phyloP scores from a whole-genome alignment of 352 stramenopile genomes.

The Pythium apleroticum region DNA sequence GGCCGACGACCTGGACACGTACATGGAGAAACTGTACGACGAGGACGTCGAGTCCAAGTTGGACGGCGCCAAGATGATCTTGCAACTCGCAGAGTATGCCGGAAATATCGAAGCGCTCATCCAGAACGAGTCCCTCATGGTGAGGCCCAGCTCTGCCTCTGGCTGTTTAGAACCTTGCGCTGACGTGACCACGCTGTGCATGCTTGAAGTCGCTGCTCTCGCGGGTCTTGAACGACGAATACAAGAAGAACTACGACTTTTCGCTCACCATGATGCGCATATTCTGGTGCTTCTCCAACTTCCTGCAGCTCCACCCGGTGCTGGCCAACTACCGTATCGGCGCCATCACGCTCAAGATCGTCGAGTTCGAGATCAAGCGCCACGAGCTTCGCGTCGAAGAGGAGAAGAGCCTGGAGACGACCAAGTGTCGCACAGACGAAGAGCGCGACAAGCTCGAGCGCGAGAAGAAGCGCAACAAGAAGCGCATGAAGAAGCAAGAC shows the following conservation, averaged over 20 bases:
- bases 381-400: conserved; percentile 77
- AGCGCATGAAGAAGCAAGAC: conserved; percentile 91
- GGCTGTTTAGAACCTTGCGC: neutral
- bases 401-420: conserved; percentile 50
- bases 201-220: conserved; percentile 78
- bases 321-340: conserved; percentile 94
- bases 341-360: conserved; percentile 92
- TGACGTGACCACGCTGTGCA: neutral
- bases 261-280: conserved; percentile 94
- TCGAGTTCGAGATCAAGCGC: conserved; percentile 94
- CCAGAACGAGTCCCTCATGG: conserved; percentile 94
- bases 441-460: conserved; percentile 67
- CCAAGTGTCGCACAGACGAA: conserved; percentile 29
- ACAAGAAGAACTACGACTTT: conserved; percentile 94
- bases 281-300: conserved; percentile 95
- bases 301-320: conserved; percentile 92
- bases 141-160: conserved; percentile 12
- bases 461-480: conserved; percentile 86
- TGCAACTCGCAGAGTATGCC: conserved; percentile 88
- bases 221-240: conserved; percentile 93
- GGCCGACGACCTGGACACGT: conserved; percentile 88
- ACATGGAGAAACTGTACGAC: conserved; percentile 95
- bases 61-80: conserved; percentile 90
- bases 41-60: conserved; percentile 85
- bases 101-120: conserved; percentile 92